Conservation (phyloP, 768 basidiomycete species). For the Porphyrellus cyaneotinctus region DNA sequence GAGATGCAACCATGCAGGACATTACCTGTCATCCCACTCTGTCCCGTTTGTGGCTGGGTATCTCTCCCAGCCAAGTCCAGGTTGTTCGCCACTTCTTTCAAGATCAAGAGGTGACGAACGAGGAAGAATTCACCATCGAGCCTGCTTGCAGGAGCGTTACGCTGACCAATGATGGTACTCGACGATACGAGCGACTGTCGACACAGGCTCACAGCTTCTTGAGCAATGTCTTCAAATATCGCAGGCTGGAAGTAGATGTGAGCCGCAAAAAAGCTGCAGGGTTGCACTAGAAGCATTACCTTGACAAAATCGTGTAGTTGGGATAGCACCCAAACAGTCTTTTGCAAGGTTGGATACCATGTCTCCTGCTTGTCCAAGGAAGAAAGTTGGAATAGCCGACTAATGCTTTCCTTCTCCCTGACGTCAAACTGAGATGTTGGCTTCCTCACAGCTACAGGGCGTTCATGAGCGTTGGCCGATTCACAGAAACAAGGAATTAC, state of each 20-base stretch:
- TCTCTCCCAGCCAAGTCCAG: constrained; percentile 59
- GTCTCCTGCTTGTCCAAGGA: constrained; percentile 72
- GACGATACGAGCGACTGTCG: constrained; percentile 75
- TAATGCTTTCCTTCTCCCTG: constrained; percentile 66
- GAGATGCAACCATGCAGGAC: not conserved
- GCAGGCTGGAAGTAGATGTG: constrained; percentile 56
- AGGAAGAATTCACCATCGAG: constrained; percentile 85
- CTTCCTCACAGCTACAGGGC: constrained; percentile 42
- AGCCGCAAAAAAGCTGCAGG: not conserved
- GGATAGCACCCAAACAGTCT: constrained; percentile 87
- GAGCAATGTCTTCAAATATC: constrained; percentile 95
- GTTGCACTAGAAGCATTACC: constrained; percentile 40
- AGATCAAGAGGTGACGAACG: constrained; percentile 81
- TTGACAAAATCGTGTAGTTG: constrained; percentile 91
- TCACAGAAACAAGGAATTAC: not conserved
- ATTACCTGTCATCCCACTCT: constrained; percentile 58
- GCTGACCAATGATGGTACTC: constrained; percentile 56
- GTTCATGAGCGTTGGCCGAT: constrained; percentile 3
- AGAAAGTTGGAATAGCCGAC: constrained; percentile 66
- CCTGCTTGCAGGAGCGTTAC: constrained; percentile 39
- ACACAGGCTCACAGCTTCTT: constrained; percentile 84
- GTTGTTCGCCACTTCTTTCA: constrained; percentile 86
- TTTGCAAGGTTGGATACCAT: constrained; percentile 89
- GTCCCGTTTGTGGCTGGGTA: constrained; percentile 39
- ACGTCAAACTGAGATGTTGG: constrained; percentile 42